phyloP scores from a whole-genome alignment of 2,329 filamentous ascomycete genomes.

The Colletotrichum phormii region DNA sequence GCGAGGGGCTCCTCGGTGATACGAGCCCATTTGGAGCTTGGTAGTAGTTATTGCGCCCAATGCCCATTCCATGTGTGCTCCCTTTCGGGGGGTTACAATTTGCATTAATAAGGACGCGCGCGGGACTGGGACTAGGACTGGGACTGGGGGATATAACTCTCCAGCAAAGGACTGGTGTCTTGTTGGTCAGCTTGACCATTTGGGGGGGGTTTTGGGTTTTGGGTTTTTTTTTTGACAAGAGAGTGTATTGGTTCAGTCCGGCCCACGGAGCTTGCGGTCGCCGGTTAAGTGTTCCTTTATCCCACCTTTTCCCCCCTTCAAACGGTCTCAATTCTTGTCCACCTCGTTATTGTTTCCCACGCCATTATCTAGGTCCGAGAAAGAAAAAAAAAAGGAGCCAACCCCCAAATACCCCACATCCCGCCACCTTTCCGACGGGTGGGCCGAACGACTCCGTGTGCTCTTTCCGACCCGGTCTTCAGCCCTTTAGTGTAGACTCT shows the following conservation, averaged over 20 bases:
- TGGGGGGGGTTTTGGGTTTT: no score
- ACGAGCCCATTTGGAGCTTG: neutral
- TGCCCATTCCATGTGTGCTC: no score
- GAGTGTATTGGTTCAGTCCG: conserved; percentile 19
- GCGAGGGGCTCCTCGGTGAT: conserved; percentile 20
- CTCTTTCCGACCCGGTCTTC: neutral
- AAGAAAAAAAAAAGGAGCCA: neutral
- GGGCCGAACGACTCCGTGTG: conserved; percentile 12
- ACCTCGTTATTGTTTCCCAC: neutral
- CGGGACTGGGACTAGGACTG: conserved; percentile 8
- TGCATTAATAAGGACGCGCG: conserved; percentile 27
- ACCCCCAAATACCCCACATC: conserved; percentile 27
- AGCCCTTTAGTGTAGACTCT: neutral
- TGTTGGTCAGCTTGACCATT: neutral
- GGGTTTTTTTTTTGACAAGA: conserved; percentile 13
- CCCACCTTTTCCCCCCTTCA: neutral
- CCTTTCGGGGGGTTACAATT: neutral
- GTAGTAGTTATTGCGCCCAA: no score
- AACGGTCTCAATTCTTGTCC: neutral
- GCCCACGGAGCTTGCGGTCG: neutral
- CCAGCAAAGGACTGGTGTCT: neutral
- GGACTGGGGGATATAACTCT: no score
- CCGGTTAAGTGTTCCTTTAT: neutral
- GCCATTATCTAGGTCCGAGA: neutral
- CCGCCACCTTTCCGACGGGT: conserved; percentile 29